phyloP scores from a whole-genome alignment of 2,329 filamentous ascomycete species.

The Penicillium sp. region DNA sequence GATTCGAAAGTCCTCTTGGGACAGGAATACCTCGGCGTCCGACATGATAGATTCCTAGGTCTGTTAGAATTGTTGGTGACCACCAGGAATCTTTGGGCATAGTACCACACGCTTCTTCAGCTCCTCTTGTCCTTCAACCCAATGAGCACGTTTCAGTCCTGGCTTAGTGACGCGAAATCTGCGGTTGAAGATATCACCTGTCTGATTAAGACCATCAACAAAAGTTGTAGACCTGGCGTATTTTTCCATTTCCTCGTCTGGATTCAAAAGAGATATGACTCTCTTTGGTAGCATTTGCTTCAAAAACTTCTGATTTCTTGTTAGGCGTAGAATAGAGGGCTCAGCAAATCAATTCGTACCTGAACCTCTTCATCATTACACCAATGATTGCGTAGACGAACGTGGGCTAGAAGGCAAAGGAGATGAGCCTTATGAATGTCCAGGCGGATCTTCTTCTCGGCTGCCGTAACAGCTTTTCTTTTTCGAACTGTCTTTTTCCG shows the following conservation, averaged over 20 bases:
- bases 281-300: conserved; percentile 61
- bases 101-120: conserved; percentile 50
- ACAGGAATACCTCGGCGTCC: conserved; percentile 62
- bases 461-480: conserved; percentile 50
- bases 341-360: conserved; percentile 27
- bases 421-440: conserved; percentile 83
- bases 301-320: conserved; percentile 40
- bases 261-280: conserved; percentile 62
- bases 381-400: conserved; percentile 74
- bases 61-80: conserved; percentile 9
- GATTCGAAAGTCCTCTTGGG: conserved; percentile 65
- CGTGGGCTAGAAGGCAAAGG: conserved; percentile 73
- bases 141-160: conserved; percentile 64
- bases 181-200: conserved; percentile 59
- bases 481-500: conserved; percentile 28
- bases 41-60: conserved; percentile 51
- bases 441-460: conserved; percentile 58
- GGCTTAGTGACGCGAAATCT: conserved; percentile 66
- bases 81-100: neutral
- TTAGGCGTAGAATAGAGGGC: conserved; percentile 8
- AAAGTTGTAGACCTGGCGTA: conserved; percentile 71
- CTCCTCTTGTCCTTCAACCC: conserved; percentile 64
- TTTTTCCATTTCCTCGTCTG: conserved; percentile 61
- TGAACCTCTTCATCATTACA: conserved; percentile 73
- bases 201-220: conserved; percentile 68